Evolutionary conservation across 2,329 filamentous ascomycete genomes (phyloP).

Genomic region (Diaporthe helianthi): DNA sequence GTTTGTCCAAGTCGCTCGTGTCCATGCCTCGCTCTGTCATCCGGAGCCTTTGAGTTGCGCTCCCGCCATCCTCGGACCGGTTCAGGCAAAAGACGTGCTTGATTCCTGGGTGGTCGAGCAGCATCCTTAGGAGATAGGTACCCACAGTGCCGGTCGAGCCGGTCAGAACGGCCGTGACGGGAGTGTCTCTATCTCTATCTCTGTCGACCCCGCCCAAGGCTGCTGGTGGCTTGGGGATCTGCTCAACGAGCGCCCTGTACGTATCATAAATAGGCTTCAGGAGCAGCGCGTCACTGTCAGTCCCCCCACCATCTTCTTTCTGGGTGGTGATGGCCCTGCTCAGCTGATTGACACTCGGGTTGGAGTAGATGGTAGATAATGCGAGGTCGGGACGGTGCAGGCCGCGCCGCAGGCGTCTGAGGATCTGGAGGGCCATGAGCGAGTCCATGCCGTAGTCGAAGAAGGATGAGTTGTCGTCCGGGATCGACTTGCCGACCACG

Average conservation of each 20-base stretch:
- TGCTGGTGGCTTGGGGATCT: constrained; percentile 13
- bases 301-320: not conserved
- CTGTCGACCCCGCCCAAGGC: not conserved
- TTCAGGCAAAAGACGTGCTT: constrained; percentile 9
- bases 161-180: constrained; percentile 17
- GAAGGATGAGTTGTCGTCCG: too few relatives aligned
- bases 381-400: not conserved
- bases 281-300: constrained; percentile 35
- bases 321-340: not conserved
- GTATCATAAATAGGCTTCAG: constrained; percentile 35
- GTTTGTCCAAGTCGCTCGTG: constrained; percentile 13
- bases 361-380: not conserved
- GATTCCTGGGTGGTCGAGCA: constrained; percentile 21
- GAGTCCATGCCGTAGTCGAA: constrained; percentile 37
- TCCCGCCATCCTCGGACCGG: constrained; percentile 9
- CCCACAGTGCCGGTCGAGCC: constrained; percentile 42
- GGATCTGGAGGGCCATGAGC: constrained; percentile 36
- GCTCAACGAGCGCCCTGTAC: constrained; percentile 3
- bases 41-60: not conserved
- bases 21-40: constrained; percentile 6
- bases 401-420: not conserved
- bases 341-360: not conserved
- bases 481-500: constrained; percentile 16
- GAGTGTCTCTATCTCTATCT: too few relatives aligned
- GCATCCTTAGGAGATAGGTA: constrained; percentile 9